Evolutionary conservation across 305 asterid genomes (phyloP).

Genomic region (Galium porrigens): DNA sequence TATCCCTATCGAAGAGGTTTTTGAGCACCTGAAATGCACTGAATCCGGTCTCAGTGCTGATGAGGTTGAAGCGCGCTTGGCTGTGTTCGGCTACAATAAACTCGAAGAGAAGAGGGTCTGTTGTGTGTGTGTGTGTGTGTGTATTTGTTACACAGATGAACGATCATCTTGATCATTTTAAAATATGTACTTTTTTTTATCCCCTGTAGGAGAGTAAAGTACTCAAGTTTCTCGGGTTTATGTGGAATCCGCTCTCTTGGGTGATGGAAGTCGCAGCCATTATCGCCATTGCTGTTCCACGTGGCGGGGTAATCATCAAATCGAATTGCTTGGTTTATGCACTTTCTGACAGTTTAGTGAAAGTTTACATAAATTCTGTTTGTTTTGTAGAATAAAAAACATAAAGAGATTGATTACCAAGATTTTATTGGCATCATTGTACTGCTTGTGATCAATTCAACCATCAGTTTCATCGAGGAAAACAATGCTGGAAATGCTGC

Average conservation of each 20-base stretch:
- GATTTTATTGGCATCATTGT: slow-evolving; percentile 41
- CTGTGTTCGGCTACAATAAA: slow-evolving; percentile 25
- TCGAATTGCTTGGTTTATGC: background rate
- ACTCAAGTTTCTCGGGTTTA: slow-evolving; percentile 43
- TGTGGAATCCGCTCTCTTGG: slow-evolving; percentile 63
- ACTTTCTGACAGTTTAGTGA: background rate
- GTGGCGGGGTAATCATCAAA: slow-evolving; percentile 27
- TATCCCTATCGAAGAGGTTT: slow-evolving; percentile 31
- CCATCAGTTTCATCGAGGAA: slow-evolving; percentile 51
- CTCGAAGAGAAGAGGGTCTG: slow-evolving; percentile 31
- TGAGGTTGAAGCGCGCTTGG: slow-evolving; percentile 21
- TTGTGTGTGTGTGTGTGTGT: background rate
- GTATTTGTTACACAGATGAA: background rate
- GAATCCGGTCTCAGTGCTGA: slow-evolving; percentile 21
- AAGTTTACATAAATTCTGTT: background rate
- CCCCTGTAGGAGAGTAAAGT: slow-evolving; percentile 5
- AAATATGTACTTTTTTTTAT: too few species aligned
- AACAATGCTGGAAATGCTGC: slow-evolving; percentile 61
- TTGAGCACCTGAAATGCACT: slow-evolving; percentile 24
- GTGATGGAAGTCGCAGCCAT: slow-evolving; percentile 58
- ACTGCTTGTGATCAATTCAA: slow-evolving; percentile 39
- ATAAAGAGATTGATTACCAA: slow-evolving; percentile 25
- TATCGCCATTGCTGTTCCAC: slow-evolving; percentile 44
- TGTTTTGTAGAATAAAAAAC: slow-evolving; percentile 23
- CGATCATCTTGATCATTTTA: background rate